phyloP scores from a whole-genome alignment of 163 green algal species.

The Scenedesmus sp. region DNA sequence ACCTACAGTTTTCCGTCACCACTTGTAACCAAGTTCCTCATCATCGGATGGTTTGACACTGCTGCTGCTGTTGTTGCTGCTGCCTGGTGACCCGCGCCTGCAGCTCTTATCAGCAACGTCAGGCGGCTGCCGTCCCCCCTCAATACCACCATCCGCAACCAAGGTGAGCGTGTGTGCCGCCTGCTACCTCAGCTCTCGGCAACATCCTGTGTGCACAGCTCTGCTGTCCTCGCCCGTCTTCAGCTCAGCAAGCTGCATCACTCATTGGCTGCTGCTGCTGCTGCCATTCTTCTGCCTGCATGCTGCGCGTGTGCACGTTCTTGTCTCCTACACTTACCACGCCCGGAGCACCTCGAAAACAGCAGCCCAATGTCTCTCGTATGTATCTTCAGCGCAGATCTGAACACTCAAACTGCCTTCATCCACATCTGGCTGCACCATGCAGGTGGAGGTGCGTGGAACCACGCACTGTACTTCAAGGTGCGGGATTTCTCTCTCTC shows the following conservation, averaged over 20 bases:
- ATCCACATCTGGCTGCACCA: neutral
- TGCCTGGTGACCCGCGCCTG: neutral
- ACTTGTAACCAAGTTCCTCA: too few relatives aligned
- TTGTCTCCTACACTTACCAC: neutral
- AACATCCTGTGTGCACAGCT: neutral
- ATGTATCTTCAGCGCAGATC: too few relatives aligned
- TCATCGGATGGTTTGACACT: neutral
- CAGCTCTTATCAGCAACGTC: slow-evolving; percentile 22
- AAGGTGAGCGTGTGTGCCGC: neutral
- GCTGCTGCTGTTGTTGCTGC: neutral
- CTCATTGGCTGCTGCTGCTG: neutral
- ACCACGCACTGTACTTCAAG: slow-evolving; percentile 49
- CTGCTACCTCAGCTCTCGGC: neutral
- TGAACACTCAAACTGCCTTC: neutral
- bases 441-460: slow-evolving; percentile 44
- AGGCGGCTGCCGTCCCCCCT: neutral
- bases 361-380: too few relatives aligned
- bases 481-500: too few relatives aligned
- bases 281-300: neutral
- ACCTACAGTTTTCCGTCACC: too few relatives aligned
- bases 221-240: too few relatives aligned
- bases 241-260: too few relatives aligned
- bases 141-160: slow-evolving; percentile 39
- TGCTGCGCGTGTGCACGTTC: neutral
- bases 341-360: neutral